Base-by-base conservation (phyloP, 2,329 filamentous ascomycete species). In the Stemphylium vesicarium region DNA sequence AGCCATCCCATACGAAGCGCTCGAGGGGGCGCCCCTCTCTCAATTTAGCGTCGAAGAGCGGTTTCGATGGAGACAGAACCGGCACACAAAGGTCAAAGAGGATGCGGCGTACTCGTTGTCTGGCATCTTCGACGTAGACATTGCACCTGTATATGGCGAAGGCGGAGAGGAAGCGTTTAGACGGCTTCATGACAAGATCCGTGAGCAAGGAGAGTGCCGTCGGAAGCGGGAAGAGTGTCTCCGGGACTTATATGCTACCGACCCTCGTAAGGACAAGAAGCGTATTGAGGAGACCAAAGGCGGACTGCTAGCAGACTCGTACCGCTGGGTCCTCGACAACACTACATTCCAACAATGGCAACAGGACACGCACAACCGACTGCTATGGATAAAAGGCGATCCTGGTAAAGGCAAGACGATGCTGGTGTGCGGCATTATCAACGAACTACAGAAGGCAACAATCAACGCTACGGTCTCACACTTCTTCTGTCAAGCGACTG, bases 401-500 rank as follows among this genome's bases (percentile, higher is more conserved):
- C 35, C 31, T 12, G 33, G 44, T 22, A 48, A 48, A 32, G 35
- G 35, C 15, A 48, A 48, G 9, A 45, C 31, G 6, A 45, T 45
- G 33, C 31, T 45, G n/a, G 13, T 45, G 13, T 45, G 33, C 16
- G 33, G 42, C 31, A 26, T 45, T 12, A 45, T 45, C 20, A 10
- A 45, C 13, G 31, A 45, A n/a, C n/a, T n/a, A n/a, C n/a, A n/a
- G n/a, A n/a, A n/a, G n/a, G n/a, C n/a, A n/a, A n/a, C n/a, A n/a
- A n/a, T n/a, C n/a, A n/a, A n/a, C n/a, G n/a, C n/a, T n/a, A n/a
- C n/a, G n/a, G n/a, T n/a, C n/a, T n/a, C n/a, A n/a, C n/a, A n/a
- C 54, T 80, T 80, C 64, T 79, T 82, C 63, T 41, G 22, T 11
- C 39, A 41, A 15, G 39, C 39, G 22, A 41, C 22, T 5, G 39